Evolutionary conservation across 2,329 filamentous ascomycete genomes (phyloP), one percentile per base, ranked within the genome.

Genomic region (Anthostomella pinea): DNA sequence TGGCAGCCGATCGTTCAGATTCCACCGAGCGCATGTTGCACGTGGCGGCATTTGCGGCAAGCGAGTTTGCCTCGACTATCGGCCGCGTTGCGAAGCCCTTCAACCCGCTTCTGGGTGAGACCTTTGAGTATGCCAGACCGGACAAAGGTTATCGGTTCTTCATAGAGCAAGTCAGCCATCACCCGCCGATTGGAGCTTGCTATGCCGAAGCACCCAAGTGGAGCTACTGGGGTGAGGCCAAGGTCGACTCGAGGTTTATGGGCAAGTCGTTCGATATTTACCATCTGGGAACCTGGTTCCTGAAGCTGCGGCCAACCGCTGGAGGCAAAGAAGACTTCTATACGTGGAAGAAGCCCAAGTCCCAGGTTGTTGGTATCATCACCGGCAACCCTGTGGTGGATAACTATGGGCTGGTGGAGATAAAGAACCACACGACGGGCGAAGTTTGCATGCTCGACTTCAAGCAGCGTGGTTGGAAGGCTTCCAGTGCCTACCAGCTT

Each of bases 81-180:
- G 91, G 88, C 1, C 89, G 93, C 60, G 90, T 98, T 11, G 93
- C 93, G 13, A 98, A 98, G 60, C 93, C 93, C 1, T 98, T 98
- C 73, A 98, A 98, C 57, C 93, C 93, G 10, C 77, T 98, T 5
- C 73, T 98, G 1, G 93, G 91, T 30, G 93, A 98, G 64, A 98
- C 93, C 0, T 98, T 94, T 53, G 93, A 98, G 62, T 97, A 98
- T 57, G 90, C 85, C 22, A 76, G 93, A 38, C 91, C 93, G 0
- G 93, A 98, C 67, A 95, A 96, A 63, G 90, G 91, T 41, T 98
- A 95, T 68, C 87, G 93, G 48, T 97, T 97, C 75, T 95, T 97
- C 67, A 88, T 95, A 43, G 93, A 98, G 64, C 93, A 98, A 69
- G 91, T 98, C 54, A 94, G 88, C 66, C 93, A 98, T 62, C 93